A percentile compares a stretch with the other conserved stretches of the same genome.
Conservation (phyloP, 2,329 filamentous ascomycete species). For the Achaetomium macrosporum region DNA sequence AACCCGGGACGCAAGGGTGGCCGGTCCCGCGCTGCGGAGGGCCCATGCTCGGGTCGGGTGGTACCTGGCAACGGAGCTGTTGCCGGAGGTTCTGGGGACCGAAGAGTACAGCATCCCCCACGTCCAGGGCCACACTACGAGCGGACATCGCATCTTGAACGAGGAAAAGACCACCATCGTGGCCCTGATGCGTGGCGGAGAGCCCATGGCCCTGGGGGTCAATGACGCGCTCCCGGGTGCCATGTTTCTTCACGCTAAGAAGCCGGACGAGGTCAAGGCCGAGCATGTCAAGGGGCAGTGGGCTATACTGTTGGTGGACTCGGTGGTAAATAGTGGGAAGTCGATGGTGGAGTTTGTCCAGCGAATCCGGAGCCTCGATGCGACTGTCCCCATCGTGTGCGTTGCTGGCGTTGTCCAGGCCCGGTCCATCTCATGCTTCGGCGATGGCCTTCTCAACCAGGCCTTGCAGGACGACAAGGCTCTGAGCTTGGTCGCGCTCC, state of each 20-base stretch:
- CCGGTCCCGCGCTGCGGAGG: slow-evolving; percentile 41
- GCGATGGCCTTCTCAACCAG: slow-evolving; percentile 3
- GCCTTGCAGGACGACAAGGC: slow-evolving; percentile 24
- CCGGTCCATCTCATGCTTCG: slow-evolving; percentile 19
- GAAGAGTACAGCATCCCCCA: slow-evolving; percentile 45
- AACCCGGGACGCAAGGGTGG: slow-evolving; percentile 44
- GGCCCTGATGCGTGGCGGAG: slow-evolving; percentile 57
- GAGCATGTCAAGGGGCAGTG: slow-evolving; percentile 35
- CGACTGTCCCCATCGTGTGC: slow-evolving; percentile 43
- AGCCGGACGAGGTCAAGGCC: slow-evolving; percentile 36
- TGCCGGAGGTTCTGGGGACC: slow-evolving; percentile 43
- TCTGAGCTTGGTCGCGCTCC: slow-evolving; percentile 45
- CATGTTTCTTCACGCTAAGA: slow-evolving; percentile 43
- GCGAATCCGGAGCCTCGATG: slow-evolving; percentile 37
- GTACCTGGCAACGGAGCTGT: slow-evolving; percentile 47
- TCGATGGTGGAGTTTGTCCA: slow-evolving; percentile 44
- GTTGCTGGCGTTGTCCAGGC: slow-evolving; percentile 51
- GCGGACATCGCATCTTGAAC: slow-evolving; percentile 40
- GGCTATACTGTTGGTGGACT: slow-evolving; percentile 52
- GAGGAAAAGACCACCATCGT: slow-evolving; percentile 50
- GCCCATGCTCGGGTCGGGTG: slow-evolving; percentile 45
- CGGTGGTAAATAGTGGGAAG: slow-evolving; percentile 53
- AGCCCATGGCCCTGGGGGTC: slow-evolving; percentile 56
- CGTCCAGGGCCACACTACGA: slow-evolving; percentile 42
- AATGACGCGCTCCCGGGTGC: slow-evolving; percentile 46